Base-by-base conservation (phyloP, 1,284 basidiomycete species). In the Fomitopsis betulina region DNA sequence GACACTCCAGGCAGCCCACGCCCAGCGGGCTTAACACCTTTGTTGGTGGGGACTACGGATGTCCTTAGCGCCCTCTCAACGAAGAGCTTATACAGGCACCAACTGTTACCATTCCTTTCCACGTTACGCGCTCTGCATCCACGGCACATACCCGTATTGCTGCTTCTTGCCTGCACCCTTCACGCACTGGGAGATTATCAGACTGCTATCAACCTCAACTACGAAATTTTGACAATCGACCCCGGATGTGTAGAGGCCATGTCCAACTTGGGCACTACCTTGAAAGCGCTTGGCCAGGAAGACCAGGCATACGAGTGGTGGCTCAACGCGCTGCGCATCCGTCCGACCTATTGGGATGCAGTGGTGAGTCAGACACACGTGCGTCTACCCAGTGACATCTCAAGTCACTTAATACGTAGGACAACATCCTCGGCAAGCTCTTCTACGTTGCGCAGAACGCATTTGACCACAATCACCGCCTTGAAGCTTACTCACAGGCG, bases 241-340 rank as follows among this genome's bases (percentile, higher is more conserved):
- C 49, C 63, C 3, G 57, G 59, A 43, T 67, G 58, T 33, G 69
- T 67, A 33, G 79, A 80, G 65, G 77, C 78, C 8, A 78, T 80
- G 78, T 74, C 73, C 56, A 83, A 83, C 62, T 76, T 82, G 40
- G 81, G 81, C 5, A 80, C 78, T 8, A 77, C 79, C 6, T 67
- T 79, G 53, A 73, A 76, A 21, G 75, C 76, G 69, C 75, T 53
- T 39, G 63, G 65, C 32, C 60, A 60, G 9, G 54, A 55, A 42
- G 63, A 67, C 19, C 59, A 69, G 38, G 69, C 68, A 0, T 68
- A 61, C 43, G 62, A 68, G 23, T 68, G 65, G 64, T 71, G 69
- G 69, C 66, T 65, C 66, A 67, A 67, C 55, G 69, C 69, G 23
- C 60, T 71, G n/a, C 63, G 64, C 33, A 47, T 59, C 0, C 60